Evolutionary conservation across 1,284 basidiomycete genomes (phyloP).

Genomic region (Moesziomyces antarcticus): DNA sequence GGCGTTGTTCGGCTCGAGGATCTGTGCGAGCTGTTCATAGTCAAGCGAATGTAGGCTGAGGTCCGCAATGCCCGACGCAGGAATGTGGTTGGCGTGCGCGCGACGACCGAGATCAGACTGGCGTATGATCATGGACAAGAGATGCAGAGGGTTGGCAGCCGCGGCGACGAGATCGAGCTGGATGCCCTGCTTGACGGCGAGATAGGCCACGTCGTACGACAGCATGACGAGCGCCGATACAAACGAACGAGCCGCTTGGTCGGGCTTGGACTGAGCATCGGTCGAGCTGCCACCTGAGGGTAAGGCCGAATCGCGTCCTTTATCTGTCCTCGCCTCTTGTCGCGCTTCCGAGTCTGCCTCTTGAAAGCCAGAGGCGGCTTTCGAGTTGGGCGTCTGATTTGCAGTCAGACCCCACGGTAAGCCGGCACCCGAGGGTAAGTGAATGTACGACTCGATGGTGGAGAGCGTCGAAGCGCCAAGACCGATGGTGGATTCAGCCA

Average conservation of each 20-base stretch:
- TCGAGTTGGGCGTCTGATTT: constrained; percentile 3
- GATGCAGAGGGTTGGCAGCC: constrained; percentile 47
- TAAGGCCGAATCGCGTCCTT: constrained; percentile 1
- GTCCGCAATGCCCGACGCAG: constrained; percentile 22
- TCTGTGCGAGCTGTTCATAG: constrained; percentile 47
- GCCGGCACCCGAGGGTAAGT: constrained; percentile 31
- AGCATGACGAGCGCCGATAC: constrained; percentile 54
- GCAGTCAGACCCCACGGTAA: constrained; percentile 43
- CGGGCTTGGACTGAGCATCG: constrained; percentile 26
- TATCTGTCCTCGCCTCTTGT: background rate
- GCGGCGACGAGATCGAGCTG: constrained; percentile 53
- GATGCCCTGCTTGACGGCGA: constrained; percentile 50
- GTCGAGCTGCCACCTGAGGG: background rate
- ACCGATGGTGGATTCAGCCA: constrained; percentile 48
- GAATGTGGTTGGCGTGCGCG: constrained; percentile 36
- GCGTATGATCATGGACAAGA: constrained; percentile 28
- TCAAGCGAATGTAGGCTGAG: constrained; percentile 34
- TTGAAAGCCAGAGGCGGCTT: background rate
- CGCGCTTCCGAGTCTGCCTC: constrained; percentile 1
- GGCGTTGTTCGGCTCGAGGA: constrained; percentile 39
- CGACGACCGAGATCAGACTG: constrained; percentile 34
- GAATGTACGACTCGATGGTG: constrained; percentile 53
- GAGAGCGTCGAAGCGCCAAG: constrained; percentile 54
- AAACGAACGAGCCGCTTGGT: constrained; percentile 48
- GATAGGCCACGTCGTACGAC: constrained; percentile 52